Evolutionary conservation across 495 filamentous ascomycete genomes (phyloP).

Genomic region (Penicillium parvum): DNA sequence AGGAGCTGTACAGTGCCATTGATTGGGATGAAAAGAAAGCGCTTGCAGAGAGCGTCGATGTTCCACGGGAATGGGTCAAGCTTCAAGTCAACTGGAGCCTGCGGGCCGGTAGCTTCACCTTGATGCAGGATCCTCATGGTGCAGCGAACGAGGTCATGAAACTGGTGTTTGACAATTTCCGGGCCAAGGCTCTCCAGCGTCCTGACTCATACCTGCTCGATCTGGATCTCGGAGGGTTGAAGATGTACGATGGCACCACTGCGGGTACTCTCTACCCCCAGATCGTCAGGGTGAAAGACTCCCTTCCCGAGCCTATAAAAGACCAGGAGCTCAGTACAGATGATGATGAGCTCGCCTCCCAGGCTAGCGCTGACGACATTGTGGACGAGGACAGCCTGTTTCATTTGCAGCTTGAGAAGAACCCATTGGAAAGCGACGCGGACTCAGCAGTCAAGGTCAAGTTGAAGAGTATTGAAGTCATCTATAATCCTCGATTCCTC

Average conservation of each 20-base stretch:
- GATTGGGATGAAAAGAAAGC: conserved; percentile 97
- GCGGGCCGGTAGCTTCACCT: conserved; percentile 87
- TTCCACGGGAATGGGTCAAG: conserved; percentile 85
- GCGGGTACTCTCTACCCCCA: conserved; percentile 84
- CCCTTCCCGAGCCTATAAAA: conserved; percentile 48
- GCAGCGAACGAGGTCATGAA: conserved; percentile 74
- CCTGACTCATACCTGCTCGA: conserved; percentile 86
- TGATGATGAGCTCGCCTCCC: conserved; percentile 59
- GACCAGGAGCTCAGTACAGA: conserved; percentile 42
- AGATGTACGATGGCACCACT: conserved; percentile 94
- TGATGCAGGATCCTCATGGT: conserved; percentile 82
- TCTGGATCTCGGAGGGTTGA: conserved; percentile 83
- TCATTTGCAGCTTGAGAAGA: conserved; percentile 85
- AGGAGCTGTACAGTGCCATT: conserved; percentile 95
- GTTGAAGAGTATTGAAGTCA: conserved; percentile 90
- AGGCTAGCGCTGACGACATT: conserved; percentile 47
- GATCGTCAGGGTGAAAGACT: conserved; percentile 92
- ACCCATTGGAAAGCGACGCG: conserved; percentile 86
- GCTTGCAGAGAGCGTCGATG: conserved; percentile 78
- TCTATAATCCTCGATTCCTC: conserved; percentile 92
- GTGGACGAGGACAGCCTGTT: conserved; percentile 77
- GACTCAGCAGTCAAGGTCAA: conserved; percentile 87
- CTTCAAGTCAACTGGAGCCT: conserved; percentile 86
- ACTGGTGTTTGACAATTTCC: conserved; percentile 89
- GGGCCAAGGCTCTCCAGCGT: conserved; percentile 78